Conservation (phyloP, 192 early-diverging fungal species). For the Rhizoclosmatium globosum region DNA sequence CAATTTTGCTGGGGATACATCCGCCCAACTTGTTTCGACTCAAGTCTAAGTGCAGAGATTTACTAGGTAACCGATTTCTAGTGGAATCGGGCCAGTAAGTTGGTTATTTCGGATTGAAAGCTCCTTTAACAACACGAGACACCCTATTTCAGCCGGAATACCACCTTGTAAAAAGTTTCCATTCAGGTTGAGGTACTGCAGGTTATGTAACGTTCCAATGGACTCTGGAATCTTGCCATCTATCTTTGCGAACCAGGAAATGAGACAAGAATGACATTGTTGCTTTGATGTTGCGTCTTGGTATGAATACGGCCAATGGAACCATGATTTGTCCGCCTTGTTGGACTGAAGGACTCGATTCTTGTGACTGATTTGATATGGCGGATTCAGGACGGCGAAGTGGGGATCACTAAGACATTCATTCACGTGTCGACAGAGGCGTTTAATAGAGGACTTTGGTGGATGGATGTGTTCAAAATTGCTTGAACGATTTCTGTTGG, state of each 20-base stretch:
- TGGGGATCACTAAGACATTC: background rate
- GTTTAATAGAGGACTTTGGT: background rate
- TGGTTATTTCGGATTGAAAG: background rate
- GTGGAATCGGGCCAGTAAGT: background rate
- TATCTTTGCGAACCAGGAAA: slow-evolving; percentile 6
- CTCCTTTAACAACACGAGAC: background rate
- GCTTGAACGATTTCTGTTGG: background rate
- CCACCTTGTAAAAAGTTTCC: background rate
- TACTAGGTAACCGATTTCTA: background rate
- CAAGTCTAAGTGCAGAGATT: background rate
- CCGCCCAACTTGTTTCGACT: background rate
- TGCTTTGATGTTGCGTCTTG: background rate
- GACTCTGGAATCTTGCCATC: background rate
- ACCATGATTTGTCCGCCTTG: background rate
- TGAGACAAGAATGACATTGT: background rate
- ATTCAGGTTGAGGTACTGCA: background rate
- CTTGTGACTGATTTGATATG: background rate
- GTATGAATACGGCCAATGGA: background rate
- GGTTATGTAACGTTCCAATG: background rate
- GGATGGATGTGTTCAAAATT: background rate
- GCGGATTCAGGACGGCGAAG: background rate
- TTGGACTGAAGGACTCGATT: background rate
- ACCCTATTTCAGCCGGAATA: background rate
- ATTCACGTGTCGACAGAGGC: background rate
- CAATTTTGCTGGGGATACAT: background rate